phyloP scores from a whole-genome alignment of 192 early-diverging fungal genomes.

The Gorgonomyces haynaldii region DNA sequence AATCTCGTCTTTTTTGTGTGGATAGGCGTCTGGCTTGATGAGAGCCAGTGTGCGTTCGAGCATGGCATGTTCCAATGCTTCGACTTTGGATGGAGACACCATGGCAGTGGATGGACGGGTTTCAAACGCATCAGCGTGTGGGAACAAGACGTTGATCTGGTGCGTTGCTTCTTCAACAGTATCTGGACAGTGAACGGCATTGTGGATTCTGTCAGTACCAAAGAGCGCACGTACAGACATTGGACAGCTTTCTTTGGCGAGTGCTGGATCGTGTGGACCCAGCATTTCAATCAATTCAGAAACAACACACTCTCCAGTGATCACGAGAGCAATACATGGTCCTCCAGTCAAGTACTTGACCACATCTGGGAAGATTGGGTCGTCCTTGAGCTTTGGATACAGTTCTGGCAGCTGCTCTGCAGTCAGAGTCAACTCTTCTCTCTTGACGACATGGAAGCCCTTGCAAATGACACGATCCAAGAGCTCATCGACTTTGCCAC shows the following conservation, averaged over 20 bases:
- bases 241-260: slow-evolving; percentile 21
- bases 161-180: slow-evolving; percentile 29
- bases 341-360: slow-evolving; percentile 27
- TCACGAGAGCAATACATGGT: slow-evolving; percentile 24
- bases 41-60: slow-evolving; percentile 33
- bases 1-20: slow-evolving; percentile 35
- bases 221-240: slow-evolving; percentile 41
- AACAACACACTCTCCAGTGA: slow-evolving; percentile 43
- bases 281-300: slow-evolving; percentile 39
- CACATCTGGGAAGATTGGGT: slow-evolving; percentile 25
- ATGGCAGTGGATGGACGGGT: slow-evolving; percentile 9
- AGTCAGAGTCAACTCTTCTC: slow-evolving; percentile 29
- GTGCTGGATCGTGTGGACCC: slow-evolving; percentile 35
- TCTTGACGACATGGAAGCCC: slow-evolving; percentile 36
- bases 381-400: slow-evolving; percentile 22
- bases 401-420: slow-evolving; percentile 26
- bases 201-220: slow-evolving; percentile 40
- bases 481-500: slow-evolving; percentile 30
- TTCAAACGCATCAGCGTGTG: slow-evolving; percentile 21
- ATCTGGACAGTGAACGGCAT: slow-evolving; percentile 51
- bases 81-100: not conserved
- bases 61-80: slow-evolving; percentile 6
- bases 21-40: slow-evolving; percentile 45
- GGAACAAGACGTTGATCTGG: slow-evolving; percentile 38
- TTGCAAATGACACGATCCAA: slow-evolving; percentile 32